Conservation (phyloP, 768 basidiomycete genomes). For the Pleurotus tuoliensis region DNA sequence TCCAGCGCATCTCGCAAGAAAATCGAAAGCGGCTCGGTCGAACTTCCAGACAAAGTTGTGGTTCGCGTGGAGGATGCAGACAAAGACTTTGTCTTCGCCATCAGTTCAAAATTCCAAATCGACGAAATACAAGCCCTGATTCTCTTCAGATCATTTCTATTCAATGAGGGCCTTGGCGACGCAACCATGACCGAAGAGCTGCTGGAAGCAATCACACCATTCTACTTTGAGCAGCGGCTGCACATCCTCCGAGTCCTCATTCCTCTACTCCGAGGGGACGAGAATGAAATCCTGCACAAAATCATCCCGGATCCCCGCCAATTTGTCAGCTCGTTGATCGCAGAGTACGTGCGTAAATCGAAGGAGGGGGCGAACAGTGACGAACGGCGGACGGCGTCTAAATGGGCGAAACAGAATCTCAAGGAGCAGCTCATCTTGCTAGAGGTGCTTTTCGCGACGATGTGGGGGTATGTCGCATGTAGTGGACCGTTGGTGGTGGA, state of each 20-base stretch:
- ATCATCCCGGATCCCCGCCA: conserved; percentile 60
- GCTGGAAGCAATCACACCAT: conserved; percentile 69
- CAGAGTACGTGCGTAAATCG: conserved; percentile 57
- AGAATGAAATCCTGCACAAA: conserved; percentile 53
- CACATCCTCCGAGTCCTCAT: conserved; percentile 65
- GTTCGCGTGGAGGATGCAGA: conserved; percentile 64
- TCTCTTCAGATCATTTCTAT: conserved; percentile 72
- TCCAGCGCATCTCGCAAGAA: conserved; percentile 62
- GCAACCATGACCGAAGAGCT: conserved; percentile 51
- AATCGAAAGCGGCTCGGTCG: conserved; percentile 64
- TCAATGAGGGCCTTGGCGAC: conserved; percentile 64
- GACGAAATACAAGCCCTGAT: conserved; percentile 79
- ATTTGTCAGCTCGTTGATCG: conserved; percentile 60
- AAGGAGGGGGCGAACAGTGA: conserved; percentile 37
- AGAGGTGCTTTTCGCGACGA: conserved; percentile 85
- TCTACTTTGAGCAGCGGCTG: conserved; percentile 80
- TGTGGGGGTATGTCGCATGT: conserved; percentile 74
- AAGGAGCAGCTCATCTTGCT: conserved; percentile 78
- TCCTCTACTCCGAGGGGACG: conserved; percentile 70
- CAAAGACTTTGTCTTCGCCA: conserved; percentile 65
- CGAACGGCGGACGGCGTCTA: conserved; percentile 56
- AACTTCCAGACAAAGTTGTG: conserved; percentile 60
- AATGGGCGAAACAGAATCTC: conserved; percentile 70
- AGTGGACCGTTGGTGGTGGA: conserved; percentile 57
- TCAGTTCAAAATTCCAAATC: conserved; percentile 70